Evolutionary conservation across 768 basidiomycete species (phyloP).

Genomic region (Tylopilus subfusipes): DNA sequence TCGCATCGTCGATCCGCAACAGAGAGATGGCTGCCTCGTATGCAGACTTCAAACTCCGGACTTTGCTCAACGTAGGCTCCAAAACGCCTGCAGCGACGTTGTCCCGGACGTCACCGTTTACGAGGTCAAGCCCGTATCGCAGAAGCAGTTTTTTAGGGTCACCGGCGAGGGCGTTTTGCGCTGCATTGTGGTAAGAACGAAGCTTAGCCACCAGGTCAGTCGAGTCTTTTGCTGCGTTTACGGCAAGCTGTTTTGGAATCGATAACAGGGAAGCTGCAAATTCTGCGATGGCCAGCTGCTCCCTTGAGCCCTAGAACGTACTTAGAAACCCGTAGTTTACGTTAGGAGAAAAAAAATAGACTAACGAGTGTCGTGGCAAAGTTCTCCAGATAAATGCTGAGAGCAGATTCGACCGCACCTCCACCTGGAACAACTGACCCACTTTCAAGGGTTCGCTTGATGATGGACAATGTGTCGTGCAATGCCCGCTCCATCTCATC

Average conservation of each 20-base stretch:
- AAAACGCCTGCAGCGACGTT: slow-evolving; percentile 91
- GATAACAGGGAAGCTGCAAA: slow-evolving; percentile 90
- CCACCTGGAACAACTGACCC: slow-evolving; percentile 95
- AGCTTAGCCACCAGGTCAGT: slow-evolving; percentile 97
- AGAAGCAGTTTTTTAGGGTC: slow-evolving; percentile 89
- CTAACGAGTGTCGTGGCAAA: slow-evolving; percentile 95
- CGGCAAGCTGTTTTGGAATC: slow-evolving; percentile 94
- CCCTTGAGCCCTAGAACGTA: slow-evolving; percentile 79
- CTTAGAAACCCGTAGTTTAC: background rate
- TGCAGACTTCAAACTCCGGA: slow-evolving; percentile 94
- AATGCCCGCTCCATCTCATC: slow-evolving; percentile 99
- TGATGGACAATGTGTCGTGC: slow-evolving; percentile 91
- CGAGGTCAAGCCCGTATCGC: slow-evolving; percentile 91
- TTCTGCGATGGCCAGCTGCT: slow-evolving; percentile 99
- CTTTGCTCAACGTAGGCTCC: slow-evolving; percentile 96
- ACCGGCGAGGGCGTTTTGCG: slow-evolving; percentile 85
- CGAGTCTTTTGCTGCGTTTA: slow-evolving; percentile 98
- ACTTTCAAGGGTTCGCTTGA: slow-evolving; percentile 96
- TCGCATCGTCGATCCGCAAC: slow-evolving; percentile 94
- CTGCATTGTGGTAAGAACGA: slow-evolving; percentile 94
- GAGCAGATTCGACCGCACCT: slow-evolving; percentile 93
- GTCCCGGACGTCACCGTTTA: slow-evolving; percentile 93
- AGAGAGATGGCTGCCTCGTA: slow-evolving; percentile 95
- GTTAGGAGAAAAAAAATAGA: slow-evolving; percentile 6
- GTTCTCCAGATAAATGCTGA: slow-evolving; percentile 97